phyloP scores from a whole-genome alignment of 805 yeast genomes.

The Clavispora asparagi region DNA sequence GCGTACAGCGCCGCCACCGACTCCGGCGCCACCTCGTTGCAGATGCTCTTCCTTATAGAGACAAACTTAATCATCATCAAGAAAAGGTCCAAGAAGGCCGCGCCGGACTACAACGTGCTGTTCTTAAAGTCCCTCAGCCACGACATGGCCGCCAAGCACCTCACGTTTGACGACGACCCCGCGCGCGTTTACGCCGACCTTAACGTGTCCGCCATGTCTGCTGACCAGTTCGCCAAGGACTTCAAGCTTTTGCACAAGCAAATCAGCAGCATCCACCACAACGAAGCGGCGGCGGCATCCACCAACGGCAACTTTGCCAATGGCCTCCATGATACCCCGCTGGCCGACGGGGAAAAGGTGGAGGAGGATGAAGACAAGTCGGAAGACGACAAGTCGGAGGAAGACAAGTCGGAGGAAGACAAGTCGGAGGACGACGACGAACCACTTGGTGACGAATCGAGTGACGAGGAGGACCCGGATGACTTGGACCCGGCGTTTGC shows the following conservation, averaged over 20 bases:
- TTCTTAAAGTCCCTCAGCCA: constrained; percentile 13
- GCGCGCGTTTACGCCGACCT: constrained; percentile 8
- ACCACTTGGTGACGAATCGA: constrained; percentile 4
- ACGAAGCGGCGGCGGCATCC: not conserved
- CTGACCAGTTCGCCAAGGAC: constrained; percentile 13
- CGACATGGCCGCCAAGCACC: constrained; percentile 13
- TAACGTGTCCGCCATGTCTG: constrained; percentile 4
- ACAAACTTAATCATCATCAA: constrained; percentile 15
- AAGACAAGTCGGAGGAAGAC: constrained; percentile 4
- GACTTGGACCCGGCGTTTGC: constrained; percentile 22
- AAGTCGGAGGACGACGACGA: constrained; percentile 5
- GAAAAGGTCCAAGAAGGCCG: constrained; percentile 8
- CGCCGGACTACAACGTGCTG: constrained; percentile 8
- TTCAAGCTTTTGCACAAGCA: constrained; percentile 10
- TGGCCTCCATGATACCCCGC: not conserved
- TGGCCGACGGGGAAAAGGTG: not conserved
- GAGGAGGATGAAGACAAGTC: constrained; percentile 9
- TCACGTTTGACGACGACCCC: constrained; percentile 13
- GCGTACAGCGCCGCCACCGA: constrained; percentile 10
- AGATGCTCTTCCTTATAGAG: constrained; percentile 14
- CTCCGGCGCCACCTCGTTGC: constrained; percentile 7
- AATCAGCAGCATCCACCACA: constrained; percentile 6
- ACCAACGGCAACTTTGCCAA: not conserved
- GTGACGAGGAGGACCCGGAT: constrained; percentile 8
- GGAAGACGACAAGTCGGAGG: constrained; percentile 3